These are phyloP conservation scores for Aspergillus diversus DNA, from an alignment of 495 filamentous ascomycete genomes.

Conservation along the genomic window DNA sequence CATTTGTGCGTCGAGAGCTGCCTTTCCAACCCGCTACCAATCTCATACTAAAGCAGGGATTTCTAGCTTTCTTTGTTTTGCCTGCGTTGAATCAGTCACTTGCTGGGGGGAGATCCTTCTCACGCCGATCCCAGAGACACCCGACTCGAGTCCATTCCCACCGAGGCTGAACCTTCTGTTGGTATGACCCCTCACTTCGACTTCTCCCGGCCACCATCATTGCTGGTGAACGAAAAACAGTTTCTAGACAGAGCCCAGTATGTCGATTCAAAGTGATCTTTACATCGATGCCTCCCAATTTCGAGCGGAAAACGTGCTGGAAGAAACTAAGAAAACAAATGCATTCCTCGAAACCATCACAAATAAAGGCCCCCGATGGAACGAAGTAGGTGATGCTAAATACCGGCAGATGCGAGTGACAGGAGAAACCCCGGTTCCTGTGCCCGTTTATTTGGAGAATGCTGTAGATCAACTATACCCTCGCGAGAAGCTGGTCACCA, in stretches of 20 bases:
- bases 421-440: conserved; percentile 47
- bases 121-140: too few species aligned
- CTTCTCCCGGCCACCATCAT: neutral
- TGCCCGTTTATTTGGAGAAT: conserved; percentile 38
- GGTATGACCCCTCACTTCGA: neutral
- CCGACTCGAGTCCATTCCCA: too few species aligned
- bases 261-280: conserved; percentile 25
- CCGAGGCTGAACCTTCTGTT: too few species aligned
- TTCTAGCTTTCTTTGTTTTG: too few species aligned
- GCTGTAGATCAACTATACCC: conserved; percentile 43
- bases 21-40: too few species aligned
- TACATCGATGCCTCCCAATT: conserved; percentile 22
- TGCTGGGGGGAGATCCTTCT: too few species aligned
- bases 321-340: conserved; percentile 20
- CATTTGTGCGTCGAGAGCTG: too few species aligned
- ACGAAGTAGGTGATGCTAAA: conserved; percentile 28
- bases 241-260: conserved; percentile 1
- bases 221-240: neutral
- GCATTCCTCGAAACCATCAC: conserved; percentile 18
- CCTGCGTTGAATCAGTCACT: too few species aligned
- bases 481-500: conserved; percentile 50
- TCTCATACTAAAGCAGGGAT: too few species aligned
- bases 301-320: conserved; percentile 19
- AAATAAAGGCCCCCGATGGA: conserved; percentile 25
- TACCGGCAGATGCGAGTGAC: conserved; percentile 50